Base-by-base conservation (phyloP, 2,329 filamentous ascomycete species). In the Rutstroemia sp. region DNA sequence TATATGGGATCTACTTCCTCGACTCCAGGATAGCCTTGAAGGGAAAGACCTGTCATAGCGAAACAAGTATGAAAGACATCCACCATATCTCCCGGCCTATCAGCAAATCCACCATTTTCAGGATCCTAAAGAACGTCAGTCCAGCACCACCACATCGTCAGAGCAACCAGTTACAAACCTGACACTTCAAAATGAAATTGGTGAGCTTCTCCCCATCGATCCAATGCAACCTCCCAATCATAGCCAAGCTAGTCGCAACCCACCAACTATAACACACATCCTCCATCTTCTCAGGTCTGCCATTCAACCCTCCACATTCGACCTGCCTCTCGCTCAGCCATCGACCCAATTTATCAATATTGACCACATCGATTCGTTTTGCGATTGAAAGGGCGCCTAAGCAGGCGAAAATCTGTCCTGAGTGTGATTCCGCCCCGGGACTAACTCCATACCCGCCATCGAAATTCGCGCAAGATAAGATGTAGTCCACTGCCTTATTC, bases 231-330 rank as follows among this genome's bases (percentile, higher is more conserved):
- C 86, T 85, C 54, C 81, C 84, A 63, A 99, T 88, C 79, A 97
- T 96, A 47, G 88, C 86, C 63, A 99, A 75, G 70, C 92, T 96
- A 68, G 89, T 92, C 68, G 92, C 76, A 46, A 97, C 94, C 94
- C 94, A 99, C 94, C 94, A 99, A 70, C 90, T 96, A 74, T 99
- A 99, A 75, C 94, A 99, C 14, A 96, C 92, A 70, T 99, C 94
- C 70, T 96, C 92, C 60, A 88, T 75, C 76, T 99, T 99, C 74
- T 97, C 94, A 0, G 94, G 94, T 49, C 94, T 81, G 2, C 94
- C 94, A 69, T 99, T 99, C 51, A 99, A 75, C 0, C 94, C 94
- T 30, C 94, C 94, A 48, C 86, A 86, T 9, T 89, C 81, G 27
- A 95, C 77, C 70, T 99, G 94, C 60, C 94, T 82, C 73, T 99